A percentile compares a stretch with the other conserved stretches of the same genome.
phyloP scores from a whole-genome alignment of 2,329 filamentous ascomycete genomes.

The Alternaria angustiovoidea region DNA sequence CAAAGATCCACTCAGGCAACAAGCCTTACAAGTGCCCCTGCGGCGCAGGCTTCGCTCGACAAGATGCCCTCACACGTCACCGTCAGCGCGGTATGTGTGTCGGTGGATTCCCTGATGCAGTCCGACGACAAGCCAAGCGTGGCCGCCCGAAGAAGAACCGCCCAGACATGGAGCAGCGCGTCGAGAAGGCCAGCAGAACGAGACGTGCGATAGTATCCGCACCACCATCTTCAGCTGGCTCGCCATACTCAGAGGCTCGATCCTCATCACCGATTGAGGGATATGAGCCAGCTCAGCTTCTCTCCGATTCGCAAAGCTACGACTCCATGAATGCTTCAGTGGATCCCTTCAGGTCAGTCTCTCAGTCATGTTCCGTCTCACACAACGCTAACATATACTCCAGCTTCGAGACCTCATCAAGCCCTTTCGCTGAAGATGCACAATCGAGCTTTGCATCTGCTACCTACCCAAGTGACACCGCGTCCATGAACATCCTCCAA shows the following conservation, averaged over 20 bases:
- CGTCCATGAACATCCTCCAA: constrained; percentile 46
- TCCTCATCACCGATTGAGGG: constrained; percentile 41
- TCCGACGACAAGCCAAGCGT: constrained; percentile 72
- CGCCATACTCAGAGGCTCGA: constrained; percentile 42
- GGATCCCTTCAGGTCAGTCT: constrained; percentile 42
- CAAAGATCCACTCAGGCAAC: constrained; percentile 95
- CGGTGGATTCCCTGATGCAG: constrained; percentile 85
- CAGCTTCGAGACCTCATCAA: constrained; percentile 45
- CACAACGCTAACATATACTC: constrained; percentile 23
- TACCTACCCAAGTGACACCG: constrained; percentile 40
- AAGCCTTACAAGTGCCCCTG: constrained; percentile 96
- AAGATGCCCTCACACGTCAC: constrained; percentile 93
- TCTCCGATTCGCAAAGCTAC: constrained; percentile 38
- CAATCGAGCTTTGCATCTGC: constrained; percentile 41
- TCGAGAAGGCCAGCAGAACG: constrained; percentile 64
- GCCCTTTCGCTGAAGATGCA: constrained; percentile 37
- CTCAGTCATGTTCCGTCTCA: not conserved
- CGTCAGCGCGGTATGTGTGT: constrained; percentile 96
- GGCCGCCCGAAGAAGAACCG: constrained; percentile 70
- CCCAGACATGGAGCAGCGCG: constrained; percentile 65
- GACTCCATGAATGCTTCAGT: constrained; percentile 37
- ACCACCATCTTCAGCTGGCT: constrained; percentile 46
- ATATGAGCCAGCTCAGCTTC: constrained; percentile 31
- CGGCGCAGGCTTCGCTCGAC: constrained; percentile 91
- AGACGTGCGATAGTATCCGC: constrained; percentile 51